Base-by-base conservation (phyloP, 116 monocot species). In the Trichopus zeylanicus region DNA sequence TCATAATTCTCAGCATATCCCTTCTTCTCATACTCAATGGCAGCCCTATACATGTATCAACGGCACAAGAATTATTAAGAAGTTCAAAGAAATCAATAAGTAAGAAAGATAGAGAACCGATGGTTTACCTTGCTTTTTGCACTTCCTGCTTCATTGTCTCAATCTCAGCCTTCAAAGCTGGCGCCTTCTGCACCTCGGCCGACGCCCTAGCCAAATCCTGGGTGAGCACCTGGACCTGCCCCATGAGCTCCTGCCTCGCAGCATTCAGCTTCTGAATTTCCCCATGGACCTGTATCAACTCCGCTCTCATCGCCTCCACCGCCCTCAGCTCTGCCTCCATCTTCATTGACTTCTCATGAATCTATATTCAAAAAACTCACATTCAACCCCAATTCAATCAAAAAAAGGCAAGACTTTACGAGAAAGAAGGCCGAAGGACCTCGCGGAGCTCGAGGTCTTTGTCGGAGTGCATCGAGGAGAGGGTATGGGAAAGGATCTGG, bases 1-100 rank as follows among this genome's bases (percentile, higher is more conserved):
- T 91, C 91, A 67, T 79, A 91, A 62, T 80, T 91, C 29, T 91
- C 91, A 15, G 82, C 82, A 72, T 91, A 86, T 29, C 86, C 86
- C 68, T 91, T 91, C 70, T 91, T 91, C 71, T 91, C 91, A 42
- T 68, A 67, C n/a, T n/a, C n/a, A n/a, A 82, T 91, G 60, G 76
- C 82, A 57, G 76, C 58, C 76, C 91, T 90, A 60, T 16, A 26
- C 12, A 27, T 26, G n/a, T 30, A 59, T 4, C 51, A 26, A 46
- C 9, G 27, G n/a, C n/a, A 30, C 5, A 8, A 62, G 31, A 26
- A 66, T 30, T 22, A 46, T 31, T 21, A 6, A 28, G 42, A 55
- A 6, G 8, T 27, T 24, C 11, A 56, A 5, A 19, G 29, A 55
- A 11, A 22, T 56, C 26, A 26, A 30, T 2, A 55, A 55, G 11